phyloP scores from a whole-genome alignment of 164 flowering plant genomes.

The Tinospora cordifolia region DNA sequence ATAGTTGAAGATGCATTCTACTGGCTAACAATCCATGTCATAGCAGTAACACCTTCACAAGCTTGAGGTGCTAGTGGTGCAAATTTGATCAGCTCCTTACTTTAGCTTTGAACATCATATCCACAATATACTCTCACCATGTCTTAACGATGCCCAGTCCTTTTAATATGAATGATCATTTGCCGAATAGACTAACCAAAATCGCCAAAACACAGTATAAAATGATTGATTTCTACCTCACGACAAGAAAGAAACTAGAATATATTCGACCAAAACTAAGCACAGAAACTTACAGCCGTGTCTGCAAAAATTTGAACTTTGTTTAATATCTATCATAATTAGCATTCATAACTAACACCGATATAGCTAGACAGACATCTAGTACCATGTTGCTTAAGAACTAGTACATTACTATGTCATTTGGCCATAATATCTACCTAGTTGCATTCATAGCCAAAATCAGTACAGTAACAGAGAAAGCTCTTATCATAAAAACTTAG shows the following conservation, averaged over 20 bases:
- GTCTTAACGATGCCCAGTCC: background rate
- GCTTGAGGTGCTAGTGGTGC: background rate
- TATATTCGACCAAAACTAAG: background rate
- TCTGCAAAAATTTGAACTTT: background rate
- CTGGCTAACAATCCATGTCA: background rate
- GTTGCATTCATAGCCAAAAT: background rate
- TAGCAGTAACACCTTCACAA: background rate
- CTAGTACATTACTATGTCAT: background rate
- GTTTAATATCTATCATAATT: too few relatives aligned
- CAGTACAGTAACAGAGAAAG: background rate
- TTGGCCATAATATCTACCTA: background rate
- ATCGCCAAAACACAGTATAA: background rate
- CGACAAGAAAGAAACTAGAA: background rate
- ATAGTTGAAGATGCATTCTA: background rate
- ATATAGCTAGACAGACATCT: background rate
- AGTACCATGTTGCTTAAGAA: background rate
- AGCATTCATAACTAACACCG: too few relatives aligned
- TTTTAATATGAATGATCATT: background rate
- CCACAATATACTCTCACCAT: background rate
- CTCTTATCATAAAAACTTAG: too few relatives aligned
- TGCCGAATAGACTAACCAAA: background rate
- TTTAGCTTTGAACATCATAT: background rate
- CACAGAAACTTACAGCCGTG: background rate
- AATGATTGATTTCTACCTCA: too few relatives aligned
- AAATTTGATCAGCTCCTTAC: background rate